Evolutionary conservation across 768 basidiomycete genomes (phyloP).

Genomic region (Tephrocybe sp.): DNA sequence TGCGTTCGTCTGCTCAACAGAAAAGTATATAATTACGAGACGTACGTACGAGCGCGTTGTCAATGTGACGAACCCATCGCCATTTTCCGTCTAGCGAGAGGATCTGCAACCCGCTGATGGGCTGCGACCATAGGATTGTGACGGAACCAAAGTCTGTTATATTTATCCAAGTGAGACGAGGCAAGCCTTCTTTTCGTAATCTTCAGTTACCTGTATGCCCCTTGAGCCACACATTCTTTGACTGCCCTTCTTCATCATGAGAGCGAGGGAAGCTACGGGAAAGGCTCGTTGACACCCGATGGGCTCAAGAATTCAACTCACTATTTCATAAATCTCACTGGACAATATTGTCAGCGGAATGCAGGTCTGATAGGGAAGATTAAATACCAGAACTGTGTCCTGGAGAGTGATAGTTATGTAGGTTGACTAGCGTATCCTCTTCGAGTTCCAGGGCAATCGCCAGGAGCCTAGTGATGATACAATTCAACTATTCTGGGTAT

Average conservation of each 20-base stretch:
- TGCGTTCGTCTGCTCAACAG: no score
- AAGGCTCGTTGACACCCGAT: not conserved
- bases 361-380: no score
- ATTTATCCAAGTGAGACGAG: no score
- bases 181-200: no score
- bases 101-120: conserved; percentile 59
- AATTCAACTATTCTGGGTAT: no score
- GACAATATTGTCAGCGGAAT: no score
- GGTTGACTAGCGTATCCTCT: conserved; percentile 41
- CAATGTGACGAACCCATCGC: conserved; percentile 59
- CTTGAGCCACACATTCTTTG: conserved; percentile 50
- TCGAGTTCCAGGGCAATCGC: conserved; percentile 45
- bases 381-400: conserved; percentile 41
- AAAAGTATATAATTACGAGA: no score
- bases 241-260: conserved; percentile 39
- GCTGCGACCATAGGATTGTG: conserved; percentile 62
- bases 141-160: conserved; percentile 55
- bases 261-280: conserved; percentile 37
- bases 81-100: conserved; percentile 50
- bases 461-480: conserved; percentile 29
- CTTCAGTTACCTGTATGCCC: conserved; percentile 42
- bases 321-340: conserved; percentile 54
- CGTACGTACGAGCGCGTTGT: conserved; percentile 54
- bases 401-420: conserved; percentile 34
- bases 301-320: conserved; percentile 18